phyloP scores from a whole-genome alignment of 768 basidiomycete species.

The Tremella fuciformis region DNA sequence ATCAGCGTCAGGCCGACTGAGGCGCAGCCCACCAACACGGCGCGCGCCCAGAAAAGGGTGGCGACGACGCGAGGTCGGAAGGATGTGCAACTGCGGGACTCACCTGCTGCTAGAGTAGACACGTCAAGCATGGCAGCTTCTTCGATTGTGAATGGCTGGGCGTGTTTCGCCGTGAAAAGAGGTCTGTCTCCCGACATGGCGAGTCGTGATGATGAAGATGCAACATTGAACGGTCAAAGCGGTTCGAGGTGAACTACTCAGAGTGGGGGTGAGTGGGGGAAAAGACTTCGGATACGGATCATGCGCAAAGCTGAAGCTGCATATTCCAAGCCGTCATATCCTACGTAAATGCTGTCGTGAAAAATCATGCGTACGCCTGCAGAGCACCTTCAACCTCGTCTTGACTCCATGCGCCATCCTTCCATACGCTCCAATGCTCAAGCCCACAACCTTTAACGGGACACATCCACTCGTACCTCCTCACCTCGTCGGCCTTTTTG shows the following conservation, averaged over 20 bases:
- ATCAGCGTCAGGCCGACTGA: background rate
- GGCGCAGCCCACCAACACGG: background rate
- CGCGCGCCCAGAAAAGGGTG: background rate
- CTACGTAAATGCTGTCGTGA: no score
- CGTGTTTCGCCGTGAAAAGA: conserved; percentile 30
- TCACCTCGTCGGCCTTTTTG: conserved; percentile 15
- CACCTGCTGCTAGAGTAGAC: conserved; percentile 34
- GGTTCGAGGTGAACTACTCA: background rate
- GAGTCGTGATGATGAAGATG: background rate
- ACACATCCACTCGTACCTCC: conserved; percentile 36
- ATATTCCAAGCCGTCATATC: no score
- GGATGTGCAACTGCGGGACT: conserved; percentile 5
- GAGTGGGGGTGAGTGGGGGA: background rate
- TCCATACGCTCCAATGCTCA: conserved; percentile 31
- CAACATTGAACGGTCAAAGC: background rate
- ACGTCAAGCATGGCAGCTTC: conserved; percentile 40
- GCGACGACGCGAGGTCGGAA: background rate
- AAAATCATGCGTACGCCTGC: conserved; percentile 24
- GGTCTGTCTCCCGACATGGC: conserved; percentile 3
- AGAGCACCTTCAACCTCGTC: conserved; percentile 31
- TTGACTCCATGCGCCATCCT: conserved; percentile 26
- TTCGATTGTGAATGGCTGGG: conserved; percentile 42
- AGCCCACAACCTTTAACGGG: conserved; percentile 40
- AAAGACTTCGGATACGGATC: no score
- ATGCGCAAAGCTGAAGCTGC: no score